phyloP scores from a whole-genome alignment of 2,329 filamentous ascomycete species.

The Penicillium sp. region DNA sequence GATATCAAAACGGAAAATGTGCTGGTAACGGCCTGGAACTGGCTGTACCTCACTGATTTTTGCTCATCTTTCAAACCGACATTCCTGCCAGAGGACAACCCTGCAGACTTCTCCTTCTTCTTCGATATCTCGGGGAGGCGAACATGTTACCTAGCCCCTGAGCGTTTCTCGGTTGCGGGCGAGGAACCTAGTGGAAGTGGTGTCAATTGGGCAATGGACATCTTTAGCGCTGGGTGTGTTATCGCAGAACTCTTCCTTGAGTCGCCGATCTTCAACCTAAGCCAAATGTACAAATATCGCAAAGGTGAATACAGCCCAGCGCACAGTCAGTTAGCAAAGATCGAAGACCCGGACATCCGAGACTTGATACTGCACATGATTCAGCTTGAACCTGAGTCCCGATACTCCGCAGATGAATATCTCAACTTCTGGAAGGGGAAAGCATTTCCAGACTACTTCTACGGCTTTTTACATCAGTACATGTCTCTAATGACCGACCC shows the following conservation, averaged over 20 bases:
- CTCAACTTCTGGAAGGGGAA: slow-evolving; percentile 88
- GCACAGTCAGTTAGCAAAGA: slow-evolving; percentile 77
- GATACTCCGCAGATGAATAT: slow-evolving; percentile 92
- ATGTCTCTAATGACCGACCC: slow-evolving; percentile 95
- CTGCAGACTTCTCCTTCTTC: slow-evolving; percentile 95
- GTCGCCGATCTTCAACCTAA: slow-evolving; percentile 94
- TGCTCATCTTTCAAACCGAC: slow-evolving; percentile 94
- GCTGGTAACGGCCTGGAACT: slow-evolving; percentile 98
- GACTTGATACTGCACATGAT: slow-evolving; percentile 96
- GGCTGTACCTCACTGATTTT: slow-evolving; percentile 97
- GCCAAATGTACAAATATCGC: slow-evolving; percentile 92
- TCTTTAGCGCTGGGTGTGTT: slow-evolving; percentile 95
- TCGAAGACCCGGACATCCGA: slow-evolving; percentile 82
- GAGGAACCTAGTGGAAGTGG: slow-evolving; percentile 65
- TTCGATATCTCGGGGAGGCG: slow-evolving; percentile 90
- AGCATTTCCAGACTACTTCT: slow-evolving; percentile 95
- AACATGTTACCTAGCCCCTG: slow-evolving; percentile 93
- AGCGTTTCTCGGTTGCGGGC: slow-evolving; percentile 77
- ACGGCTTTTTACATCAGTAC: slow-evolving; percentile 95
- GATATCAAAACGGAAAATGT: slow-evolving; percentile 99
- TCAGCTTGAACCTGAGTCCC: slow-evolving; percentile 84
- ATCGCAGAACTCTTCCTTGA: slow-evolving; percentile 96
- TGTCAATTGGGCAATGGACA: slow-evolving; percentile 93
- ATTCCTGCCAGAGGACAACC: slow-evolving; percentile 92
- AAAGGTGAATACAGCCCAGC: slow-evolving; percentile 89